Percentiles rank a stretch among this genome's conserved stretches.
Conservation (phyloP, 1,139 yeast species). For the Hyphopichia fennica region DNA sequence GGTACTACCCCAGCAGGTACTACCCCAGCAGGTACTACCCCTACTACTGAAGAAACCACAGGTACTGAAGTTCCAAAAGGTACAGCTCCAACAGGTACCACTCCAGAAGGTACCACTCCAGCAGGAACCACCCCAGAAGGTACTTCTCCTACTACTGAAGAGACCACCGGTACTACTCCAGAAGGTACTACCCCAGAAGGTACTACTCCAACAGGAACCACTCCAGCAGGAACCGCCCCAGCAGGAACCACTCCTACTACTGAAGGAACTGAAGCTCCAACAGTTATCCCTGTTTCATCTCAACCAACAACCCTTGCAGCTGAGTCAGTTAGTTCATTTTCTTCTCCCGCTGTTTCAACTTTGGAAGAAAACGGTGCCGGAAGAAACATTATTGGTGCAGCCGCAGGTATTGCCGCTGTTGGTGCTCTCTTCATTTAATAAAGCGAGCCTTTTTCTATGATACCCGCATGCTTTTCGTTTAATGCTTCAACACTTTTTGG, state of each 20-base stretch:
- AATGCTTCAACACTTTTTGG: no score
- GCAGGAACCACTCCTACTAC: not conserved
- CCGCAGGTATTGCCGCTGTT: slow-evolving; percentile 2
- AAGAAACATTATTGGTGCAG: not conserved
- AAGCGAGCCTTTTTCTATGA: not conserved
- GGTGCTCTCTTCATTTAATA: slow-evolving; percentile 1
- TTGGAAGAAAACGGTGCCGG: slow-evolving; percentile 1
- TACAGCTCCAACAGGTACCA: slow-evolving; percentile 13
- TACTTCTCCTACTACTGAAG: slow-evolving; percentile 7
- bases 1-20: slow-evolving; percentile 11
- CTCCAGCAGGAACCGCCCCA: slow-evolving; percentile 9
- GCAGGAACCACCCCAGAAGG: slow-evolving; percentile 19
- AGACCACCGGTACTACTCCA: slow-evolving; percentile 4
- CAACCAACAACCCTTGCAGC: slow-evolving; percentile 9
- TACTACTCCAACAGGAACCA: slow-evolving; percentile 7
- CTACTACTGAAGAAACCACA: slow-evolving; percentile 12
- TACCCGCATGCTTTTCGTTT: no score
- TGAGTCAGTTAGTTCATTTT: slow-evolving; percentile 14
- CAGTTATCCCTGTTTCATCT: slow-evolving; percentile 6
- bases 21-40: slow-evolving; percentile 6
- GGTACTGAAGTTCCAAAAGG: slow-evolving; percentile 15
- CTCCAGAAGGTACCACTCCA: slow-evolving; percentile 12
- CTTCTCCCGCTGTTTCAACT: not conserved
- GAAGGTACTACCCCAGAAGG: slow-evolving; percentile 1
- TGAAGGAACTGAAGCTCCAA: not conserved